Evolutionary conservation across 139 green algal genomes (phyloP).

Genomic region (Tetratostichococcus sp.): DNA sequence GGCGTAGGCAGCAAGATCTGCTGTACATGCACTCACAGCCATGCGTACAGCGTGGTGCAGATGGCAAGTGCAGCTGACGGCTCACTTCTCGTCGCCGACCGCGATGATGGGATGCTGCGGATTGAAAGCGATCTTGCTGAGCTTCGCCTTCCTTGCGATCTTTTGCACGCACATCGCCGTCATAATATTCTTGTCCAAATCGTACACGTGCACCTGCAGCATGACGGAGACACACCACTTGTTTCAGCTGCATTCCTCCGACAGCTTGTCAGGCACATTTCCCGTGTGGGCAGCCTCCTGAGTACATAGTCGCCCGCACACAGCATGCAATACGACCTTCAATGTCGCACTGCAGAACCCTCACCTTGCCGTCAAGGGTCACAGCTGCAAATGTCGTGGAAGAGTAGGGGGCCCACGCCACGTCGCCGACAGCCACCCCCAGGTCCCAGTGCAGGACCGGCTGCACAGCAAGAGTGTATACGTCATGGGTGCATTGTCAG

Average conservation of each 20-base stretch:
- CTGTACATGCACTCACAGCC: too few species aligned
- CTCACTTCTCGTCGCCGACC: constrained; percentile 74
- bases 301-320: too few species aligned
- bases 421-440: constrained; percentile 70
- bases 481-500: not conserved
- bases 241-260: too few species aligned
- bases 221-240: not conserved
- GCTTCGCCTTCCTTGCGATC: constrained; percentile 71
- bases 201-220: constrained; percentile 73
- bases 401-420: constrained; percentile 84
- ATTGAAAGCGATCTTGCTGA: constrained; percentile 90
- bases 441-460: constrained; percentile 67
- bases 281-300: too few species aligned
- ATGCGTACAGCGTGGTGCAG: too few species aligned
- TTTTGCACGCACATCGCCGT: constrained; percentile 84
- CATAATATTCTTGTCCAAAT: constrained; percentile 77
- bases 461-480: constrained; percentile 11
- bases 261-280: too few species aligned
- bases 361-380: constrained; percentile 68
- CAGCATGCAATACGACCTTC: too few species aligned
- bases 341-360: too few species aligned
- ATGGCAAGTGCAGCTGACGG: not conserved
- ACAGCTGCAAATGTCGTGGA: constrained; percentile 83
- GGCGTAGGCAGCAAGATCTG: too few species aligned
- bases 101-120: constrained; percentile 79